Evolutionary conservation across 2,329 filamentous ascomycete genomes (phyloP).

Genomic region (Pezicula neosporulosa): DNA sequence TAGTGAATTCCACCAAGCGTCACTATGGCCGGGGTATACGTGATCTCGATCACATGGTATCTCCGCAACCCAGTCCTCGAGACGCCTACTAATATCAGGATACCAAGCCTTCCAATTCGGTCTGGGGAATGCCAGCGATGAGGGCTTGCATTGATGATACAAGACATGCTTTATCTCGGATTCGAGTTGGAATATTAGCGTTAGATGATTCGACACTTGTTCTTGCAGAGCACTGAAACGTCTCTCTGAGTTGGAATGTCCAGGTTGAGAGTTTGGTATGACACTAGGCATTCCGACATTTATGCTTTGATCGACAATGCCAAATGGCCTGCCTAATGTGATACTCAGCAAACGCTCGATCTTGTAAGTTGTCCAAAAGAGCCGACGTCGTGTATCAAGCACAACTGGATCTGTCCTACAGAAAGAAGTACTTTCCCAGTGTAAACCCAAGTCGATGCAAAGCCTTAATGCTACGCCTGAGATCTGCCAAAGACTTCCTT

Average conservation of each 20-base stretch:
- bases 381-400: slow-evolving; percentile 24
- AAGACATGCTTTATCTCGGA: slow-evolving; percentile 32
- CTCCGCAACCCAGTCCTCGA: slow-evolving; percentile 27
- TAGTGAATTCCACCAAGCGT: slow-evolving; percentile 28
- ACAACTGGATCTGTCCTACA: slow-evolving; percentile 16
- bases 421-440: slow-evolving; percentile 27
- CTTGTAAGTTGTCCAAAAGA: slow-evolving; percentile 25
- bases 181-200: slow-evolving; percentile 26
- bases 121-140: slow-evolving; percentile 25
- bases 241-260: not conserved
- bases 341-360: slow-evolving; percentile 25
- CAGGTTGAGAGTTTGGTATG: not conserved
- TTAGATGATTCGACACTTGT: slow-evolving; percentile 28
- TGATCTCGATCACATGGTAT: slow-evolving; percentile 16
- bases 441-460: slow-evolving; percentile 29
- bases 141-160: slow-evolving; percentile 23
- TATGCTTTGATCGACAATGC: slow-evolving; percentile 25
- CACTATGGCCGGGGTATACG: not conserved
- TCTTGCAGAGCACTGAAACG: slow-evolving; percentile 13
- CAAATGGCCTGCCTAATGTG: slow-evolving; percentile 27
- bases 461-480: slow-evolving; percentile 30
- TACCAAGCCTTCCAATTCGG: slow-evolving; percentile 26
- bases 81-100: slow-evolving; percentile 26
- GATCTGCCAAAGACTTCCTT: slow-evolving; percentile 31
- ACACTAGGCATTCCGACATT: slow-evolving; percentile 17